Base-by-base conservation (phyloP, 768 basidiomycete genomes). In the Scleroderma bovista region DNA sequence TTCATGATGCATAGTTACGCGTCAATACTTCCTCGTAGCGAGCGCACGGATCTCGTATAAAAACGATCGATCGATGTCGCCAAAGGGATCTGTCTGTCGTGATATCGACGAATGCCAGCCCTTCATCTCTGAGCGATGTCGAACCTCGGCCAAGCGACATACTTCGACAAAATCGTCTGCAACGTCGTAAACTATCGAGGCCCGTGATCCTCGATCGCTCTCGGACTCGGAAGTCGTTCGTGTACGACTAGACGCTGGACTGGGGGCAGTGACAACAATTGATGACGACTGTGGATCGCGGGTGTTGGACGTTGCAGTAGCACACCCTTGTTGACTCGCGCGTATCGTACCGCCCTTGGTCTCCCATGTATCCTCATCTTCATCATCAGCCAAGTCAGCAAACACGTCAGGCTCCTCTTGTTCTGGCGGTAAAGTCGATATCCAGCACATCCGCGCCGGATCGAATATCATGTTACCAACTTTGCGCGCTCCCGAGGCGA, bases 391-490 rank as follows among this genome's bases (percentile, higher is more conserved):
- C 24, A 93, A 78, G 57, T 90, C 87, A 41, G 89, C 91, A 65
- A 96, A 95, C n/a, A 93, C 88, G 63, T 97, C 93, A 7, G 90
- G 89, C 63, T 97, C 93, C 36, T 94, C 91, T 61, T 95, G 90
- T 50, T 93, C 93, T 19, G 87, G 84, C 6, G 84, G 77, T 36
- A 91, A 67, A 51, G 83, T 83, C 49, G 90, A 89, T 69, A 98
- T 79, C 93, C 93, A 97, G 62, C 92, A 90, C 93, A 97, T 97
- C 22, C 83, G 83, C 38, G 80, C 62, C 1, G 96, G 94, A 70
- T 99, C 94, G 61, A 99, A 98, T 33, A 92, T 82, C 95, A 99
- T 99, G 74, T 93, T 92, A 40, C 96, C 96, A 17, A 97, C 95
- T 66, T 93, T 84, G 51, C 91, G 82, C 33, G 91, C 86, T 44